A percentile compares a stretch with the other conserved stretches of the same genome.
phyloP scores from a whole-genome alignment of 2,329 filamentous ascomycete genomes.

The Diaporthe longicolla region DNA sequence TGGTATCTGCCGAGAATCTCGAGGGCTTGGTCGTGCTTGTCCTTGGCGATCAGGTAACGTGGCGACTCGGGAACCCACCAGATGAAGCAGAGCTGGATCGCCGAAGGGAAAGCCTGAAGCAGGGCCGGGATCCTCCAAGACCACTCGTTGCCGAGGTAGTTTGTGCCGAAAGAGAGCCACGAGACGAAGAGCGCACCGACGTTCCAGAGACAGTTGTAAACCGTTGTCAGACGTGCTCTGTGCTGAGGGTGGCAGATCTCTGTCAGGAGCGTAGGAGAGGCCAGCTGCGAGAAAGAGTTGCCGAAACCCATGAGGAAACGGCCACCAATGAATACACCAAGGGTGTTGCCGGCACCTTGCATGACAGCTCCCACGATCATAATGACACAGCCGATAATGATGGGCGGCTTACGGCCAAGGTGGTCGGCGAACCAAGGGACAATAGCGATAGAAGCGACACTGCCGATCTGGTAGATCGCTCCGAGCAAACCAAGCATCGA shows the following conservation, averaged over 20 bases:
- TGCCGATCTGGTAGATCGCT: constrained; percentile 72
- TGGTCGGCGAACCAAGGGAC: constrained; percentile 69
- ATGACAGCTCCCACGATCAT: constrained; percentile 70
- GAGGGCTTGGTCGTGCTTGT: constrained; percentile 64
- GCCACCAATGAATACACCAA: constrained; percentile 66
- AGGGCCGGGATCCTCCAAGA: constrained; percentile 66
- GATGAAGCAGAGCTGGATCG: constrained; percentile 65
- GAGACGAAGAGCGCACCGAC: constrained; percentile 61
- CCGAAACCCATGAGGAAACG: constrained; percentile 72
- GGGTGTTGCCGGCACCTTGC: constrained; percentile 64
- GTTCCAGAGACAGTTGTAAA: constrained; percentile 71
- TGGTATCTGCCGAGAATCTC: constrained; percentile 69
- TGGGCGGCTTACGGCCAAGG: constrained; percentile 66
- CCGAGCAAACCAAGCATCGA: constrained; percentile 66
- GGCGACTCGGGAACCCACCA: constrained; percentile 67
- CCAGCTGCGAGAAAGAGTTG: constrained; percentile 66
- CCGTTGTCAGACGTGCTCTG: constrained; percentile 64
- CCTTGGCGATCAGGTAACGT: constrained; percentile 54
- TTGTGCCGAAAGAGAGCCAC: constrained; percentile 65
- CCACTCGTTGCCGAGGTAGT: constrained; percentile 62
- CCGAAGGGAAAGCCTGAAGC: constrained; percentile 62
- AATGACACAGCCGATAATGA: constrained; percentile 67
- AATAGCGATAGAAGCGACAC: constrained; percentile 68
- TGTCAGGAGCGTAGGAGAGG: constrained; percentile 66
- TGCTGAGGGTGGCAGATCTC: constrained; percentile 67